Evolutionary conservation across 768 basidiomycete species (phyloP).

Genomic region (Lanmaoa pseudosensibilis): DNA sequence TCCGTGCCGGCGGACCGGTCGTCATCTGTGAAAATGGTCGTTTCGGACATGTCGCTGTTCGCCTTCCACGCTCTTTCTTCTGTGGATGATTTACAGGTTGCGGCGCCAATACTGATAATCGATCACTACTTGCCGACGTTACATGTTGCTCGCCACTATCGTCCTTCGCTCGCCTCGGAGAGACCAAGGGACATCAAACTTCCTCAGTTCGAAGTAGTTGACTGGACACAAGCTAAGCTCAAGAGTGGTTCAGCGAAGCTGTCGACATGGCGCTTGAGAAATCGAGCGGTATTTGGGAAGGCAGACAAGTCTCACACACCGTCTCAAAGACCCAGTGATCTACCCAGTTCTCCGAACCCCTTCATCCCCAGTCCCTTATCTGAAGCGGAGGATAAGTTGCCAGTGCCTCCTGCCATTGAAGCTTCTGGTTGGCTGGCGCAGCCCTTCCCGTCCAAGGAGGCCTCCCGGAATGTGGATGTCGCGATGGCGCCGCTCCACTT

Average conservation of each 20-base stretch:
- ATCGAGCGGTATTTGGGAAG: constrained; percentile 23
- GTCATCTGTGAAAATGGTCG: constrained; percentile 18
- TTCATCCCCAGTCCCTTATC: constrained; percentile 20
- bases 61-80: constrained; percentile 39
- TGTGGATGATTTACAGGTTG: constrained; percentile 27
- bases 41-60: constrained; percentile 58
- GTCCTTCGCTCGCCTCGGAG: constrained; percentile 36
- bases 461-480: constrained; percentile 28
- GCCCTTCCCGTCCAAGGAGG: neutral
- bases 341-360: constrained; percentile 18
- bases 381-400: constrained; percentile 14
- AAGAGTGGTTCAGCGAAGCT: constrained; percentile 48
- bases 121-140: constrained; percentile 67
- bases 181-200: constrained; percentile 32
- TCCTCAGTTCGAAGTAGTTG: constrained; percentile 56
- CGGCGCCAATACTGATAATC: constrained; percentile 70
- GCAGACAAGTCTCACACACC: constrained; percentile 20
- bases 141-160: constrained; percentile 46
- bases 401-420: constrained; percentile 21
- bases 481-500: constrained; percentile 65
- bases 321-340: constrained; percentile 14
- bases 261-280: constrained; percentile 61
- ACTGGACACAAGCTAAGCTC: constrained; percentile 58
- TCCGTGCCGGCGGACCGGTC: constrained; percentile 1
- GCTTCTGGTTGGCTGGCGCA: constrained; percentile 7